A percentile compares a stretch with the other conserved stretches of the same genome.
phyloP scores from a whole-genome alignment of 2,329 filamentous ascomycete species.

The Penicillium sp. region DNA sequence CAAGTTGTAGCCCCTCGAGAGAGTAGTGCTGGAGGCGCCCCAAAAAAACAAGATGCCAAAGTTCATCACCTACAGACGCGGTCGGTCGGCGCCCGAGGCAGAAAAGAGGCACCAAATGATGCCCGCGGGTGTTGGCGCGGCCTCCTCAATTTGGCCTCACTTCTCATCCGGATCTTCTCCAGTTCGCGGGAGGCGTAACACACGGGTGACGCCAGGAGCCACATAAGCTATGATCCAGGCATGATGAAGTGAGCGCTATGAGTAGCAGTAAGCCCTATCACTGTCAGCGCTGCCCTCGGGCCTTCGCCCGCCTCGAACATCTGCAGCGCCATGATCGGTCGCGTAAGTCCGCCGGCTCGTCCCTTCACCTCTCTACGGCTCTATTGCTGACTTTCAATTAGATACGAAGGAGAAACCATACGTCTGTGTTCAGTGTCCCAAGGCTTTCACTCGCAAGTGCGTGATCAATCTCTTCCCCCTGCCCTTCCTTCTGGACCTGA shows the following conservation, averaged over 20 bases:
- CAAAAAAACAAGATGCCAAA: too few relatives aligned
- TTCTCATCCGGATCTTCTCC: too few relatives aligned
- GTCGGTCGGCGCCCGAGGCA: too few relatives aligned
- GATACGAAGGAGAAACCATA: conserved; percentile 34
- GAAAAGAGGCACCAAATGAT: too few relatives aligned
- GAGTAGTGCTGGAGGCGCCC: too few relatives aligned
- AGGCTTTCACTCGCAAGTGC: conserved; percentile 32
- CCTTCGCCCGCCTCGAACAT: conserved; percentile 32
- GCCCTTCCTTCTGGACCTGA: too few relatives aligned
- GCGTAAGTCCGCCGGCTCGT: conserved; percentile 17
- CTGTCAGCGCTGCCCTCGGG: conserved; percentile 26
- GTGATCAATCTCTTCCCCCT: background rate
- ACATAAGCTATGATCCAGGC: conserved; percentile 12
- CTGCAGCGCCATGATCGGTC: conserved; percentile 33
- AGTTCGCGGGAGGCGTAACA: background rate
- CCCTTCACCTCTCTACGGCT: background rate
- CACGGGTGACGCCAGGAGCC: conserved; percentile 5
- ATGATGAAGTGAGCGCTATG: too few relatives aligned
- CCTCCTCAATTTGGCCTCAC: too few relatives aligned
- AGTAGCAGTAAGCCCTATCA: conserved; percentile 21
- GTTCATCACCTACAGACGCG: too few relatives aligned
- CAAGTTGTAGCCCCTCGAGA: too few relatives aligned
- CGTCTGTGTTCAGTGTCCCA: conserved; percentile 25
- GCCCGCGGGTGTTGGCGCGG: too few relatives aligned
- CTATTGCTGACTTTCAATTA: conserved; percentile 11